Evolutionary conservation across 106 monocot genomes (phyloP).

Genomic region (Acorus calamus): DNA sequence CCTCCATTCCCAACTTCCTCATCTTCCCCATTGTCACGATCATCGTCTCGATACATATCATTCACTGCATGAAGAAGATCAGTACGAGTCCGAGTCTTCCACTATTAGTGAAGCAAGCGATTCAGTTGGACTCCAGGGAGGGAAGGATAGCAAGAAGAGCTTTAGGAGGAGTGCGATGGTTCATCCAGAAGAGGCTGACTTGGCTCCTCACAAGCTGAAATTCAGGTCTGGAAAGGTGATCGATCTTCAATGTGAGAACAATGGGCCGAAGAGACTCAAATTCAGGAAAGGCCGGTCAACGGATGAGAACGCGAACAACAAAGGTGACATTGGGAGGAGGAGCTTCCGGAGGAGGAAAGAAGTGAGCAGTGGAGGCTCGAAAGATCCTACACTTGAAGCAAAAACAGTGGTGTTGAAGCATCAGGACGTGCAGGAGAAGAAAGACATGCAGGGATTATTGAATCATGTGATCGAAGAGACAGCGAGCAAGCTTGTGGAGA

Average conservation of each 20-base stretch:
- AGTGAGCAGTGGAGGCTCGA: not conserved
- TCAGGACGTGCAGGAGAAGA: slow-evolving; percentile 54
- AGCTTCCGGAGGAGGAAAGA: slow-evolving; percentile 29
- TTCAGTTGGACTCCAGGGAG: slow-evolving; percentile 6
- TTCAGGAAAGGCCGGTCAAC: slow-evolving; percentile 26
- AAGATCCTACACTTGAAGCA: slow-evolving; percentile 11
- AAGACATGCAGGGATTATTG: slow-evolving; percentile 45
- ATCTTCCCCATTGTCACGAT: no score
- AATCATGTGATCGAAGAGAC: slow-evolving; percentile 81
- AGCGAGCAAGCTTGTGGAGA: slow-evolving; percentile 64
- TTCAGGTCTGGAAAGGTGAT: slow-evolving; percentile 47
- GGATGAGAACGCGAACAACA: slow-evolving; percentile 5
- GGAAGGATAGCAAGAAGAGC: slow-evolving; percentile 11
- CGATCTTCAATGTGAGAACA: slow-evolving; percentile 27
- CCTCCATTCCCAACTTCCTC: no score
- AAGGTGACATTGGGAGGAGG: slow-evolving; percentile 12
- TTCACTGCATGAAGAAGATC: slow-evolving; percentile 12
- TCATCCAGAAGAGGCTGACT: slow-evolving; percentile 12
- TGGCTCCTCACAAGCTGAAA: slow-evolving; percentile 31
- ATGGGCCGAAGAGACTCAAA: slow-evolving; percentile 25
- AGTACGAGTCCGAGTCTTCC: slow-evolving; percentile 7
- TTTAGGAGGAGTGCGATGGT: slow-evolving; percentile 13
- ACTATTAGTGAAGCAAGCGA: slow-evolving; percentile 8
- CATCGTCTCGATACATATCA: not conserved
- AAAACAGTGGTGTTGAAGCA: slow-evolving; percentile 37